These are phyloP conservation scores for Xylariaceae sp. DNA, from an alignment of 2,329 filamentous ascomycete species.

Conservation along the genomic window DNA sequence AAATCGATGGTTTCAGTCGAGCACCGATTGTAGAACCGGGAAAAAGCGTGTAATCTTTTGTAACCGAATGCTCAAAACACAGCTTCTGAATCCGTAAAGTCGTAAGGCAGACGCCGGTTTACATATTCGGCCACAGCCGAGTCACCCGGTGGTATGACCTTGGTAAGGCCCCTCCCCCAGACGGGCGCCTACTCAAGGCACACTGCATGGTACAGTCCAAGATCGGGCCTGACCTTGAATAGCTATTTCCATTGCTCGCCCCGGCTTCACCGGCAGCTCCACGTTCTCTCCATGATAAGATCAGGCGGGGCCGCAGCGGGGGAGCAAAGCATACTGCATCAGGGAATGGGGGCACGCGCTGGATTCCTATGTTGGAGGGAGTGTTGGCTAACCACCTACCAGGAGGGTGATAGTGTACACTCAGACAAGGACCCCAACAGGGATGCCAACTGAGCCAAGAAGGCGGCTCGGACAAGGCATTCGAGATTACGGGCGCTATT, in stretches of 20 bases:
- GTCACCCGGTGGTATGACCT: constrained; percentile 14
- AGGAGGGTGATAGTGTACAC: constrained; percentile 3
- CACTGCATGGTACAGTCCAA: constrained; percentile 5
- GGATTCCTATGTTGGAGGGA: constrained; percentile 17
- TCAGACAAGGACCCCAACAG: constrained; percentile 19
- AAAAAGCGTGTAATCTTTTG: neutral
- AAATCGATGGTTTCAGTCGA: constrained; percentile 3
- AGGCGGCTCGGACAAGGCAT: neutral
- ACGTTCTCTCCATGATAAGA: constrained; percentile 14
- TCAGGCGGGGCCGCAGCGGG: constrained; percentile 24
- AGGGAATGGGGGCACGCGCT: constrained; percentile 19
- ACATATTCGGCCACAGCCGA: constrained; percentile 16
- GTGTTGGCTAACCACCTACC: constrained; percentile 1
- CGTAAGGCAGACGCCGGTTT: constrained; percentile 11
- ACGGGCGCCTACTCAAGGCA: constrained; percentile 3
- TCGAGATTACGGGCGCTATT: neutral
- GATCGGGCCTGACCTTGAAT: constrained; percentile 16
- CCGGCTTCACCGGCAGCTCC: constrained; percentile 22
- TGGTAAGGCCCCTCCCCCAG: constrained; percentile 11
- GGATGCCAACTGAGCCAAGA: constrained; percentile 23
- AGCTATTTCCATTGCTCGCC: constrained; percentile 6
- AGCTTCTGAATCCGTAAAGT: constrained; percentile 9
- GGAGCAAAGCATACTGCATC: constrained; percentile 8
- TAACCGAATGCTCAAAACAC: neutral
- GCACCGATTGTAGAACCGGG: neutral